phyloP scores from a whole-genome alignment of 2,329 filamentous ascomycete species.

The Ascochyta koolunga region DNA sequence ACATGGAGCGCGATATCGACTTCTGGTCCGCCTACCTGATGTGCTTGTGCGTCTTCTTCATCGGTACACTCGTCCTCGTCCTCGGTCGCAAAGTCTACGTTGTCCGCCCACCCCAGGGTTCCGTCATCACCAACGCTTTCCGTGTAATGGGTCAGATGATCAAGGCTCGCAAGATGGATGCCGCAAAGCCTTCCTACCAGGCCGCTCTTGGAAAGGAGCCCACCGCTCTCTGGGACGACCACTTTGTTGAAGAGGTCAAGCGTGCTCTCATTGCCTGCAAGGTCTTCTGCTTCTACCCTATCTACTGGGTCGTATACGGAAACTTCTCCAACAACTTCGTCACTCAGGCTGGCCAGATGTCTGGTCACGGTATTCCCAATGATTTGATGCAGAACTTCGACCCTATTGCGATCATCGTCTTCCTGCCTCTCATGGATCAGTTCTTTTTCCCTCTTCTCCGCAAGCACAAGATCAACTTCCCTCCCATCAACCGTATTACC shows the following conservation, averaged over 20 bases:
- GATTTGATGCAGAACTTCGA: conserved; percentile 58
- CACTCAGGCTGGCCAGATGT: conserved; percentile 53
- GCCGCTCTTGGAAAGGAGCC: conserved; percentile 56
- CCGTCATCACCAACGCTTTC: conserved; percentile 57
- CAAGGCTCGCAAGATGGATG: conserved; percentile 62
- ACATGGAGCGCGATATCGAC: conserved; percentile 72
- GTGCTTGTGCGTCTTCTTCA: conserved; percentile 68
- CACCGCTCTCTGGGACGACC: conserved; percentile 66
- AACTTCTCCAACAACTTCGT: conserved; percentile 55
- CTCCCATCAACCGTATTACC: conserved; percentile 61
- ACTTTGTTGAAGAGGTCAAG: conserved; percentile 75
- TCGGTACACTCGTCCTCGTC: conserved; percentile 63
- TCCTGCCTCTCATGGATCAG: conserved; percentile 54
- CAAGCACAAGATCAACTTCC: conserved; percentile 50
- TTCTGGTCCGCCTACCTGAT: conserved; percentile 74
- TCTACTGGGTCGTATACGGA: conserved; percentile 55
- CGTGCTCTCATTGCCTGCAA: conserved; percentile 70
- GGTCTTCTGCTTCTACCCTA: conserved; percentile 63
- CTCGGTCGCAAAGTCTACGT: conserved; percentile 48
- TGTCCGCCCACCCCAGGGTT: conserved; percentile 48
- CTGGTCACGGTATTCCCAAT: conserved; percentile 54
- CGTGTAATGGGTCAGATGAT: conserved; percentile 65
- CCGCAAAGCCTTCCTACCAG: conserved; percentile 70
- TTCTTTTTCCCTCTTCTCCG: conserved; percentile 52
- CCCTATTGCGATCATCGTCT: conserved; percentile 54